Evolutionary conservation across 495 filamentous ascomycete genomes (phyloP).

Genomic region (Pseudomonodictys pantanalensis): DNA sequence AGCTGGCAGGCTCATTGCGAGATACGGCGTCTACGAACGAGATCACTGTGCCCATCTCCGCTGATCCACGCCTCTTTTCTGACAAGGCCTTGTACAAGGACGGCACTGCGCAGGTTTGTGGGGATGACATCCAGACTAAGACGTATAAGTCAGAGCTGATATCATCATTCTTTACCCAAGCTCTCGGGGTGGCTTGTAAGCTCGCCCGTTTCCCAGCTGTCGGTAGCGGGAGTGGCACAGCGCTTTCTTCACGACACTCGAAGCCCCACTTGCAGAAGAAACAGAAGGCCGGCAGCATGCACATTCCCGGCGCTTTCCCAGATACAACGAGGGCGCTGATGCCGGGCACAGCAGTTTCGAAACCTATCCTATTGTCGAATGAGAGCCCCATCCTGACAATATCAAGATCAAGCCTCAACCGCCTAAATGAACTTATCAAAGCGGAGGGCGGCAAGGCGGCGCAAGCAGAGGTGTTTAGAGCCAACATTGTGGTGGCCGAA

Average conservation of each 20-base stretch:
- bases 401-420: conserved; percentile 72
- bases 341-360: conserved; percentile 38
- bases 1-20: conserved; percentile 30
- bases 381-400: conserved; percentile 89
- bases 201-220: conserved; percentile 75
- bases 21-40: conserved; percentile 34
- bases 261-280: conserved; percentile 62
- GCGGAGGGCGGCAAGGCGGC: conserved; percentile 56
- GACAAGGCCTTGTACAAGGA: conserved; percentile 30
- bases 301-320: conserved; percentile 58
- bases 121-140: conserved; percentile 66
- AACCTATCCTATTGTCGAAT: conserved; percentile 79
- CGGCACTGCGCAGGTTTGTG: conserved; percentile 67
- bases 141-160: conserved; percentile 63
- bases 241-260: conserved; percentile 58
- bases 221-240: conserved; percentile 42
- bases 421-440: conserved; percentile 68
- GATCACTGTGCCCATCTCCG: conserved; percentile 63
- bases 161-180: conserved; percentile 68
- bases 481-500: conserved; percentile 74
- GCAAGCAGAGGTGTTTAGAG: conserved; percentile 71
- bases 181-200: conserved; percentile 71
- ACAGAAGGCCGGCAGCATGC: conserved; percentile 10
- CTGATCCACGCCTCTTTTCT: conserved; percentile 53
- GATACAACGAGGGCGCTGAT: conserved; percentile 47